Conservation (phyloP, 257 asterid species). For the Misopates orontium region DNA sequence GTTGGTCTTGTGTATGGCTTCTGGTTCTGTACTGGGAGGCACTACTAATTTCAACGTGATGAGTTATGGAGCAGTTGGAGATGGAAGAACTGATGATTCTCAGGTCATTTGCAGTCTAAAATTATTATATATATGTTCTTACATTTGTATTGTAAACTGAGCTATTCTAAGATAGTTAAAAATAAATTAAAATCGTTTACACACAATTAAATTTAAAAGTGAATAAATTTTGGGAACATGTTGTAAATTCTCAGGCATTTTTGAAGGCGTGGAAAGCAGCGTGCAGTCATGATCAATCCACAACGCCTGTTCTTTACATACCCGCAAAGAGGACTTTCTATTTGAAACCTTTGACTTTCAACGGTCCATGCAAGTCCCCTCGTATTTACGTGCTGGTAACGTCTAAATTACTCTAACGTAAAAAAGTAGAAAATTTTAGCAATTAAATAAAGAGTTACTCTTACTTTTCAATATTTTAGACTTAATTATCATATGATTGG, state of each 20-base stretch:
- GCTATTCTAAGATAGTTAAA: no score
- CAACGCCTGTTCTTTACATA: slow-evolving; percentile 29
- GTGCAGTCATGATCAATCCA: slow-evolving; percentile 38
- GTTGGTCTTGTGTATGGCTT: slow-evolving; percentile 33
- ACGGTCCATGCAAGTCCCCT: slow-evolving; percentile 61
- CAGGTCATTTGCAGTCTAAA: slow-evolving; percentile 8
- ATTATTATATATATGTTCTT: background rate
- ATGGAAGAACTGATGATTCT: slow-evolving; percentile 49
- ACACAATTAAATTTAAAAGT: background rate
- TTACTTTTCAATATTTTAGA: no score
- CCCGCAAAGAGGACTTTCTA: slow-evolving; percentile 40
- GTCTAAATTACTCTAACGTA: background rate
- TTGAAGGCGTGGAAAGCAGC: slow-evolving; percentile 66
- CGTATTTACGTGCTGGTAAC: slow-evolving; percentile 51
- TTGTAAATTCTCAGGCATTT: slow-evolving; percentile 47
- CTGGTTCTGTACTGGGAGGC: slow-evolving; percentile 34
- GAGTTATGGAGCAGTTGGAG: slow-evolving; percentile 50
- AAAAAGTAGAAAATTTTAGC: no score
- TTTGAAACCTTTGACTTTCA: slow-evolving; percentile 47
- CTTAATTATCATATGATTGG: no score
- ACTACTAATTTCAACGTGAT: slow-evolving; percentile 39
- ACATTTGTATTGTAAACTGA: no score
- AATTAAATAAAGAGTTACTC: no score
- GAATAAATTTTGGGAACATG: background rate
- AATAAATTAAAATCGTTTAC: no score